Percentiles rank a stretch among this genome's conserved stretches.
phyloP scores from a whole-genome alignment of 2,329 filamentous ascomycete species.

The Calonectria ilicicola region DNA sequence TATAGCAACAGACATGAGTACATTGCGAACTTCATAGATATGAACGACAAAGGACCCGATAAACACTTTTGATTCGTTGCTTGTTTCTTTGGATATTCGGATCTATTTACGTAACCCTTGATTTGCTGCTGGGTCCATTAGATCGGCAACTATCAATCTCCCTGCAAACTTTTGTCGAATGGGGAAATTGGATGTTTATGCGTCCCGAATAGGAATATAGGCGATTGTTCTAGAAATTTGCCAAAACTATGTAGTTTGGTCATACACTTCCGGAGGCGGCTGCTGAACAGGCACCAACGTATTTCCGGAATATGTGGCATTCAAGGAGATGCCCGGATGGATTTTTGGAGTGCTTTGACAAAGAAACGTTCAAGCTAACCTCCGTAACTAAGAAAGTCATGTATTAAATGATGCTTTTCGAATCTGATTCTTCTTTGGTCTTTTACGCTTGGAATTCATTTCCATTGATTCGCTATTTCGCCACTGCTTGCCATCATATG shows the following conservation, averaged over 20 bases:
- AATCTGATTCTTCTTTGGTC: neutral
- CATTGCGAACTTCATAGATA: neutral
- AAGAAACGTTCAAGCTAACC: neutral
- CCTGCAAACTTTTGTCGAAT: neutral
- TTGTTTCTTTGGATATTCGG: neutral
- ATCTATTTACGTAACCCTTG: neutral
- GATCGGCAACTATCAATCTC: neutral
- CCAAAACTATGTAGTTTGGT: neutral
- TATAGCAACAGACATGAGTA: too few species aligned
- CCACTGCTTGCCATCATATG: neutral
- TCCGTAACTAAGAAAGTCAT: neutral
- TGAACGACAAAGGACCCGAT: neutral
- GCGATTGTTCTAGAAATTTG: neutral
- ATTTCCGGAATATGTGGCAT: neutral
- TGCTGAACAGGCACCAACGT: neutral
- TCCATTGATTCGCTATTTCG: neutral
- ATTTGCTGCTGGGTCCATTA: neutral
- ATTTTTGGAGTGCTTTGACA: neutral
- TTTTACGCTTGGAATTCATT: neutral
- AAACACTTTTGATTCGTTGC: neutral
- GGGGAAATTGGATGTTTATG: neutral
- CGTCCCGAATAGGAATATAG: neutral
- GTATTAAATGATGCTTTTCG: too few species aligned
- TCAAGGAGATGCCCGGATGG: neutral
- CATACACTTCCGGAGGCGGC: neutral